Base-by-base conservation (phyloP, 2,329 filamentous ascomycete species). In the Fusarium fracticaudum region DNA sequence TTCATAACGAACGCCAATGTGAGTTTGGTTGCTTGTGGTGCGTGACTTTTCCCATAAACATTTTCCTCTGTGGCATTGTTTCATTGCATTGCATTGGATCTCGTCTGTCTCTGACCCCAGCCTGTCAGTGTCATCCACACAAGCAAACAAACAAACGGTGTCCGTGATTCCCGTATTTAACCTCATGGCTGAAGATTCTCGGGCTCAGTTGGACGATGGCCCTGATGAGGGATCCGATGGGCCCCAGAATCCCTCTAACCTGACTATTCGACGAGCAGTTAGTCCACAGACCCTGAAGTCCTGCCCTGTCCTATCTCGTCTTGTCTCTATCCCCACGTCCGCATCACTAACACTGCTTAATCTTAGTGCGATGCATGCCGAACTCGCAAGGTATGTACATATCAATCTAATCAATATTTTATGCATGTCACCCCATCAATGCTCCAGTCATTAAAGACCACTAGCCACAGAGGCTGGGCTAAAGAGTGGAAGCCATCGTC, bases 341-440 rank as follows among this genome's bases (percentile, higher is more conserved):
- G 60, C 33, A 50, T 51, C 29, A 40, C 76, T 78, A 60, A 76
- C 67, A 38, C 48, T 26, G 47, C 60, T 44, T 60, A 76, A 78
- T 79, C 60, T 53, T 65, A 81, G 80, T 81, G 80, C 60, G 80
- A 81, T 70, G 77, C 79, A 60, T 81, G 80, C 58, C 78, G 79
- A 67, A 77, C 79, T 55, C 80, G 80, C 61, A 81, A 81, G 77
- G 80, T 81, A 77, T 58, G 76, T 75, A 54, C 37, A 43, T 48
- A 71, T 71, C 61, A 61, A 71, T 71, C 61, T 71, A 51, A 71
- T 74, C 50, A 53, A 68, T 58, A 43, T 50, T 17, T 43, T 26
- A 66, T 71, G 58, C 51, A 44, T 47, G 24, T 37, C 31, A 12
- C 14, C 40, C 18, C 48, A 47, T 24, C 43, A 43, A 31, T 60